Evolutionary conservation across 495 filamentous ascomycete genomes (phyloP).

Genomic region (Aspergillus indologenus): DNA sequence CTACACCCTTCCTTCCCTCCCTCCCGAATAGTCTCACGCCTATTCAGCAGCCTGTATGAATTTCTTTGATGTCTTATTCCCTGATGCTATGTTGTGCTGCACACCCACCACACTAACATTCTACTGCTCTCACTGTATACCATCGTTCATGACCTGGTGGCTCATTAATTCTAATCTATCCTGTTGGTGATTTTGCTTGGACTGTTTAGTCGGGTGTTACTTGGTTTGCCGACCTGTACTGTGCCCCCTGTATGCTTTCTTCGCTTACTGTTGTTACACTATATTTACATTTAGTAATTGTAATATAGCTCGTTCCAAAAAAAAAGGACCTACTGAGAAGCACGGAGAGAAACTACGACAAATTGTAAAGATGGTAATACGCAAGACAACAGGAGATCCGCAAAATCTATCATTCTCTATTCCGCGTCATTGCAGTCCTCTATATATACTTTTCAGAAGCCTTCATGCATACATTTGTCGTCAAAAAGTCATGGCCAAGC

Average conservation of each 20-base stretch:
- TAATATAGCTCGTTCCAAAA: not conserved
- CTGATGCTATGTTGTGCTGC: not conserved
- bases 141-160: not conserved
- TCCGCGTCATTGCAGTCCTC: slow-evolving; percentile 10
- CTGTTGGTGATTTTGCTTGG: not conserved
- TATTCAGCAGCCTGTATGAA: not conserved
- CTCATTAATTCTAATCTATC: not conserved
- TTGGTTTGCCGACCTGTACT: not conserved
- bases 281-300: not conserved
- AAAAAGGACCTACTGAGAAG: not conserved
- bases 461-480: slow-evolving; percentile 28
- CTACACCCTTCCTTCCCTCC: no score
- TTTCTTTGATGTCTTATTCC: not conserved
- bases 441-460: slow-evolving; percentile 27
- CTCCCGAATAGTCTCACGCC: no score
- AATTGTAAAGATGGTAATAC: no score
- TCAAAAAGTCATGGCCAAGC: slow-evolving; percentile 23
- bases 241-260: not conserved
- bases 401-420: slow-evolving; percentile 13
- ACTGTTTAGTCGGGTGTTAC: not conserved
- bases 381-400: not conserved
- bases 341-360: no score
- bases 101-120: not conserved
- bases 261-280: not conserved
- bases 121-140: not conserved